phyloP scores from a whole-genome alignment of 169 alveolate species.

The Plasmodium vinckei region DNA sequence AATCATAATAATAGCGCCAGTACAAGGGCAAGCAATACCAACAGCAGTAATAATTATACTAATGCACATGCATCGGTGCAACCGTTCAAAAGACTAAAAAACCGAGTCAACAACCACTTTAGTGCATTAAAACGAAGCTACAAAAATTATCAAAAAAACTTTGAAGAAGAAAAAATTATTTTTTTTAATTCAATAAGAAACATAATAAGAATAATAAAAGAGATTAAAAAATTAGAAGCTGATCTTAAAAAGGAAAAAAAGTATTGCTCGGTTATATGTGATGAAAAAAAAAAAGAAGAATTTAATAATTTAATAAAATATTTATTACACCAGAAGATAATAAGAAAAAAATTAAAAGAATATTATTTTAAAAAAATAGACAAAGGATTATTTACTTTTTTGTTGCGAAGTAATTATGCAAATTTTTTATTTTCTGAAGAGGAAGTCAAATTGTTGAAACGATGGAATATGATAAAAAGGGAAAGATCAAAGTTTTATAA shows the following conservation, averaged over 20 bases:
- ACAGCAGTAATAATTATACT: too few species aligned
- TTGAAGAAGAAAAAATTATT: conserved; percentile 28
- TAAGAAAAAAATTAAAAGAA: conserved; percentile 47
- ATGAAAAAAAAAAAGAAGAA: conserved; percentile 47
- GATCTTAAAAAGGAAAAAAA: conserved; percentile 30
- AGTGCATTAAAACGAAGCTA: too few species aligned
- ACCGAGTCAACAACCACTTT: too few species aligned
- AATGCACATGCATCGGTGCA: too few species aligned
- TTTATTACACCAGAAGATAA: conserved; percentile 33
- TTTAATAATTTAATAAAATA: conserved; percentile 32
- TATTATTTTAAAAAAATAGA: conserved; percentile 49
- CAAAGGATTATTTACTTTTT: conserved; percentile 47
- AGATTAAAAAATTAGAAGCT: conserved; percentile 27
- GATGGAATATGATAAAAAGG: conserved; percentile 32
- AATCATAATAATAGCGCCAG: too few species aligned
- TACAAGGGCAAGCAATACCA: too few species aligned
- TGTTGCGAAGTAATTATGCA: conserved; percentile 38
- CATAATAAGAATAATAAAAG: conserved; percentile 40
- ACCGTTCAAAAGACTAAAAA: too few species aligned
- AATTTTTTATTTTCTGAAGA: conserved; percentile 41
- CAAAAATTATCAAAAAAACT: neutral
- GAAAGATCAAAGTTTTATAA: neutral
- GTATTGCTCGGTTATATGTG: conserved; percentile 7
- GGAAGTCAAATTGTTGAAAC: conserved; percentile 30
- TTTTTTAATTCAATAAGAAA: conserved; percentile 53